phyloP scores from a whole-genome alignment of 73 alveolate species.

The Paramecium sonneborni region DNA sequence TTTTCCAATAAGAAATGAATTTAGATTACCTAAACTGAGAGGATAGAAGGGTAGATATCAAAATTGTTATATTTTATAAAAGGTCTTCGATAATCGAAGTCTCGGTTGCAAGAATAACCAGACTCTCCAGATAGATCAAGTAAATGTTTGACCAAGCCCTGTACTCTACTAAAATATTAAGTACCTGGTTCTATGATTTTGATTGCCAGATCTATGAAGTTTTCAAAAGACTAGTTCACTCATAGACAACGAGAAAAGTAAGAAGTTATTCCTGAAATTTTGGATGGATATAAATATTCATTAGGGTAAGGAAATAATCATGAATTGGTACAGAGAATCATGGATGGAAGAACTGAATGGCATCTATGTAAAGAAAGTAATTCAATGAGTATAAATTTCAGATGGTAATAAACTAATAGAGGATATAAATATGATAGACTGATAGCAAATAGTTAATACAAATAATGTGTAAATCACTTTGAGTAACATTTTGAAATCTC shows the following conservation, averaged over 20 bases:
- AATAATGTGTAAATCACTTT: slow-evolving; percentile 86
- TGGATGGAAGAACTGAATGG: slow-evolving; percentile 72
- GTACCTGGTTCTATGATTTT: slow-evolving; percentile 17
- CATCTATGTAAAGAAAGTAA: slow-evolving; percentile 53
- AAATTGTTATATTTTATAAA: not conserved
- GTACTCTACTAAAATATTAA: not conserved
- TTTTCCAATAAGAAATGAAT: not conserved
- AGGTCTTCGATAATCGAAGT: not conserved
- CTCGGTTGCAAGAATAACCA: not conserved
- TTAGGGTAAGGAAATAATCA: slow-evolving; percentile 72
- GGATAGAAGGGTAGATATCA: not conserved
- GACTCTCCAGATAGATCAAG: not conserved
- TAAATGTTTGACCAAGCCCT: not conserved
- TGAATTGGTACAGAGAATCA: slow-evolving; percentile 61
- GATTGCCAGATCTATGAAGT: not conserved
- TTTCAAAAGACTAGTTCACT: not conserved
- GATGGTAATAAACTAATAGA: slow-evolving; percentile 76
- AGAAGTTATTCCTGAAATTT: not conserved
- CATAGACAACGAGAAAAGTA: not conserved
- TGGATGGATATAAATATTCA: not conserved
- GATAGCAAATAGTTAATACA: slow-evolving; percentile 66
- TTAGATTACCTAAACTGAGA: not conserved
- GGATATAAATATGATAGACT: slow-evolving; percentile 73
- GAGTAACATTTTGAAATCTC: slow-evolving; percentile 84
- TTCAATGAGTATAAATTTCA: slow-evolving; percentile 74